Percentiles rank a stretch among this genome's conserved stretches.
Evolutionary conservation across 2,329 filamentous ascomycete genomes (phyloP).

Genomic region (Rhynchosporium agropyri): DNA sequence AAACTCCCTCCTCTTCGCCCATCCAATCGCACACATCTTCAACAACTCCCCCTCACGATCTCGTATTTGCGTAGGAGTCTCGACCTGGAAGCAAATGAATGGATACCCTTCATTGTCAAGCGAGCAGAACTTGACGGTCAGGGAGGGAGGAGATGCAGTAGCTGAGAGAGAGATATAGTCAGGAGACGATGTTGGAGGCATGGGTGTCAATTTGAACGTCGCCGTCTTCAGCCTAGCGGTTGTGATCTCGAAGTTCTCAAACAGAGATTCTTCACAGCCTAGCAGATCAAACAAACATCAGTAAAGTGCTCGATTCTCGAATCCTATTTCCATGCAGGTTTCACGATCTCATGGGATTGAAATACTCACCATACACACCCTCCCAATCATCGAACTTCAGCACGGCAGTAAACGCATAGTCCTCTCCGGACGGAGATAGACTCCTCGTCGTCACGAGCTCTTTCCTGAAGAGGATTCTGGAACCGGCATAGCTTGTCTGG

Average conservation of each 20-base stretch:
- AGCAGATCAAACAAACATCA: too few relatives aligned
- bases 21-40: conserved; percentile 8
- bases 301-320: too few relatives aligned
- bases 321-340: too few relatives aligned
- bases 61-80: background rate
- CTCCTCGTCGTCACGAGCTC: background rate
- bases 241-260: conserved; percentile 7
- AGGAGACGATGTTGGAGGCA: background rate
- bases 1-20: conserved; percentile 17
- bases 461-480: conserved; percentile 6
- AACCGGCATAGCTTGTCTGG: background rate
- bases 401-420: background rate
- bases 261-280: background rate
- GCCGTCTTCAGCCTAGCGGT: background rate
- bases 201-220: background rate
- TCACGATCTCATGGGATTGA: background rate
- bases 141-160: background rate
- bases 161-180: background rate
- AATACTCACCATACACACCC: background rate
- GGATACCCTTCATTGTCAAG: conserved; percentile 6
- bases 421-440: background rate
- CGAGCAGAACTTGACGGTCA: background rate
- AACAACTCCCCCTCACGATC: background rate
- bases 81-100: background rate
- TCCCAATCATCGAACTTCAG: background rate